These are phyloP conservation scores for Rhizophora mangle DNA, from an alignment of 345 rosid species.

Conservation along the genomic window DNA sequence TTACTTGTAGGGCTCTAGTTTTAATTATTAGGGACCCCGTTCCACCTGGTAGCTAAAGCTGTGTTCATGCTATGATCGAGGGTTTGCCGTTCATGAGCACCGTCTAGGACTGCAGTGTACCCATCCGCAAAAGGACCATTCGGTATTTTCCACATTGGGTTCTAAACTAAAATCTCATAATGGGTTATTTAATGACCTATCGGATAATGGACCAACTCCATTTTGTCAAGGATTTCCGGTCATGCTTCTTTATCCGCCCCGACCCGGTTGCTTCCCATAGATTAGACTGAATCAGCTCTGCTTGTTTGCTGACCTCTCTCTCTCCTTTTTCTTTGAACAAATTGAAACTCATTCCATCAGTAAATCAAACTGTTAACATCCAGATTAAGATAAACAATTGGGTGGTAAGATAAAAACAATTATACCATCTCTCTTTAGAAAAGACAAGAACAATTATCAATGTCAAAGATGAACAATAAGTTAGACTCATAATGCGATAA, in stretches of 20 bases:
- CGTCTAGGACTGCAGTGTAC: not conserved
- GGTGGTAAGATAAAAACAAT: no score
- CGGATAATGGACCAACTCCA: not conserved
- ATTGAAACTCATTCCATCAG: no score
- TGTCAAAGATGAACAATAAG: no score
- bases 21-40: not conserved
- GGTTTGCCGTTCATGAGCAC: conserved; percentile 7
- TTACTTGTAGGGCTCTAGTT: no score
- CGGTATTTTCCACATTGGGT: conserved; percentile 7
- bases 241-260: not conserved
- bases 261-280: not conserved
- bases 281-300: not conserved
- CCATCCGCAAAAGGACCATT: not conserved
- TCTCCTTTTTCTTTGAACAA: no score
- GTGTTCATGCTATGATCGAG: not conserved
- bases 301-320: not conserved
- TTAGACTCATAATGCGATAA: no score
- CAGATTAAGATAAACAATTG: no score
- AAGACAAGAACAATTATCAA: no score
- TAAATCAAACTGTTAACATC: no score
- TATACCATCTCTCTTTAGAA: no score
- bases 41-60: not conserved
- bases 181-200: not conserved
- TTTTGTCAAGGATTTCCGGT: conserved; percentile 5
- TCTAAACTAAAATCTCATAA: not conserved